These are phyloP conservation scores for Aspergillus neoniger DNA, from an alignment of 2,329 filamentous ascomycete species.

Conservation along the genomic window DNA sequence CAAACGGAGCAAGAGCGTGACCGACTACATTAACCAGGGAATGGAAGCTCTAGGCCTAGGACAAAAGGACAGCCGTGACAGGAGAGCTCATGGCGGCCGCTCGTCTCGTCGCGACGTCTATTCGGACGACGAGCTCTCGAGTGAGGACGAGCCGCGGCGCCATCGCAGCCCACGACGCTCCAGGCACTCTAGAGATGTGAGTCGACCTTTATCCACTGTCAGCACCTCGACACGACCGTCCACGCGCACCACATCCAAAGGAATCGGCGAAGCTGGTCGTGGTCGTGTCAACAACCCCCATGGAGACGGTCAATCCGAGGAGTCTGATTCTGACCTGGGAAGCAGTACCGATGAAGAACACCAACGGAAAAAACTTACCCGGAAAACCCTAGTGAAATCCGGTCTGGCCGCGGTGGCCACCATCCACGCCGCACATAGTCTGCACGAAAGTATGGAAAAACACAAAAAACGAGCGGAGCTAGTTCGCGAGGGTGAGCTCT, in stretches of 20 bases:
- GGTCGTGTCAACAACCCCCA: slow-evolving; percentile 11
- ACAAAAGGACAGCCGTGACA: slow-evolving; percentile 33
- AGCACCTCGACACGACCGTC: slow-evolving; percentile 27
- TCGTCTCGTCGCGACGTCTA: slow-evolving; percentile 36
- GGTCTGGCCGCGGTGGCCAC: slow-evolving; percentile 68
- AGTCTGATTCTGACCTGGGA: slow-evolving; percentile 54
- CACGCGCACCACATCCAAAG: slow-evolving; percentile 24
- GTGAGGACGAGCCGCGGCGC: slow-evolving; percentile 34
- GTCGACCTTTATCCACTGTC: slow-evolving; percentile 37
- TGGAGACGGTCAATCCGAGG: slow-evolving; percentile 24
- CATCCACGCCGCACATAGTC: slow-evolving; percentile 67
- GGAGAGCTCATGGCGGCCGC: slow-evolving; percentile 25
- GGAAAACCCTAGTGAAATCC: slow-evolving; percentile 66
- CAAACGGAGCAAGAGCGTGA: slow-evolving; percentile 50
- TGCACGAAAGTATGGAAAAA: slow-evolving; percentile 65
- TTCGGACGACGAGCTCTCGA: slow-evolving; percentile 46
- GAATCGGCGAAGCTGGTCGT: slow-evolving; percentile 20
- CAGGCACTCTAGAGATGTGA: slow-evolving; percentile 48
- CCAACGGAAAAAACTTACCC: slow-evolving; percentile 63
- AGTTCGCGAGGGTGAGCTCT: slow-evolving; percentile 65
- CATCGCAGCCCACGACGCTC: slow-evolving; percentile 30
- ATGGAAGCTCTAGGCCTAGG: slow-evolving; percentile 48
- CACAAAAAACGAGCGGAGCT: slow-evolving; percentile 61
- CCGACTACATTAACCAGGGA: slow-evolving; percentile 48
- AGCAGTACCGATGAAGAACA: slow-evolving; percentile 65